A percentile compares a stretch with the other conserved stretches of the same genome.
Evolutionary conservation across 2,329 filamentous ascomycete genomes (phyloP).

Genomic region (Colletotrichum cereale): DNA sequence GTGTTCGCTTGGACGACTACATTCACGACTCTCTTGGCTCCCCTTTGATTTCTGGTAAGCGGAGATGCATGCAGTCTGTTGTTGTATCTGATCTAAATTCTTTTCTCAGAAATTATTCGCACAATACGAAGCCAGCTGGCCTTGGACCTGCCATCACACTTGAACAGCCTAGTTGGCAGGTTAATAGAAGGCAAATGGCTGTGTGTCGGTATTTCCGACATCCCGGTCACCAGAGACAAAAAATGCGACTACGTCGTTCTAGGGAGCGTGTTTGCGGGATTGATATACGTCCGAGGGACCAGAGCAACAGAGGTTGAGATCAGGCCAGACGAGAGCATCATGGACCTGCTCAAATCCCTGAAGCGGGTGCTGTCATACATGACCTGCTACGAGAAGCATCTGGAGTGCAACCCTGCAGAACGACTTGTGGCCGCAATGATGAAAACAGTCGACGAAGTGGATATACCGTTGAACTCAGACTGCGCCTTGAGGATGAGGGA

Average conservation of each 20-base stretch:
- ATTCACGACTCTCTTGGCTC: conserved; percentile 28
- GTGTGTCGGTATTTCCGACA: conserved; percentile 30
- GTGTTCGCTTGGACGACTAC: conserved; percentile 16
- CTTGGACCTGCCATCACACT: conserved; percentile 21
- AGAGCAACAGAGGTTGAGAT: conserved; percentile 21
- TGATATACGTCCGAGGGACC: conserved; percentile 30
- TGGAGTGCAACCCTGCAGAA: conserved; percentile 28
- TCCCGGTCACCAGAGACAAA: conserved; percentile 31
- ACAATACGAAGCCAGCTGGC: conserved; percentile 16
- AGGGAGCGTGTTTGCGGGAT: conserved; percentile 26
- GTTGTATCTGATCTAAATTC: neutral
- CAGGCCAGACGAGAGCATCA: conserved; percentile 28
- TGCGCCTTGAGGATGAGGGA: conserved; percentile 23
- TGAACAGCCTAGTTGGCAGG: conserved; percentile 18
- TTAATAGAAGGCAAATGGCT: conserved; percentile 34
- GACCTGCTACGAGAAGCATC: conserved; percentile 34
- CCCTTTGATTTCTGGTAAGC: conserved; percentile 25
- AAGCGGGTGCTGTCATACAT: conserved; percentile 31
- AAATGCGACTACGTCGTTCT: conserved; percentile 36
- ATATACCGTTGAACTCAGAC: conserved; percentile 12
- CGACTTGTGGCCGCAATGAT: conserved; percentile 27
- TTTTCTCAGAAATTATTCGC: conserved; percentile 22
- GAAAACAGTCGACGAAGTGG: conserved; percentile 7
- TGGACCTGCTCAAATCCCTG: conserved; percentile 29
- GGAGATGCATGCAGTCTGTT: accelerated